Conservation (phyloP, 306 rosid species). For the Prunus salicina region DNA sequence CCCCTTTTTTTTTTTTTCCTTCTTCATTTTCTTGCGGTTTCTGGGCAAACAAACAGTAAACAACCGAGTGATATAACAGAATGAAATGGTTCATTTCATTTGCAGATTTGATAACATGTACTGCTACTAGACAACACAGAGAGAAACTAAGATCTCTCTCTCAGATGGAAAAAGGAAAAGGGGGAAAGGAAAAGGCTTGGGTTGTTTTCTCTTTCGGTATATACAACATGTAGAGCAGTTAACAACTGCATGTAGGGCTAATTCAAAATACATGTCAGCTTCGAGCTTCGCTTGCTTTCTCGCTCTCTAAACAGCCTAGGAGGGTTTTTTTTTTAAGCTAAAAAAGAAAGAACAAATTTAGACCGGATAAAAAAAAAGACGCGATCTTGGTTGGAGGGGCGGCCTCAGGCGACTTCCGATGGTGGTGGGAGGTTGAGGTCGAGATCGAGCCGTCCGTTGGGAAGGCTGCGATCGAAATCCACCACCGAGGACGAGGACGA, state of each 20-base stretch:
- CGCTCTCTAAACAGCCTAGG: background rate
- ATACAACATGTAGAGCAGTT: conserved; percentile 13
- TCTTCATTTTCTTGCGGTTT: background rate
- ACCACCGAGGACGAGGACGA: conserved; percentile 54
- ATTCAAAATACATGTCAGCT: conserved; percentile 16
- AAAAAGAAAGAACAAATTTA: background rate
- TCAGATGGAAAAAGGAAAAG: conserved; percentile 26
- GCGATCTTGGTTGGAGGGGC: conserved; percentile 7
- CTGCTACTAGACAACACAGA: conserved; percentile 37
- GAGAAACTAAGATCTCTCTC: conserved; percentile 29
- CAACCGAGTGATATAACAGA: background rate
- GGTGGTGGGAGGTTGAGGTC: conserved; percentile 74
- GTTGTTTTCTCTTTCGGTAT: background rate
- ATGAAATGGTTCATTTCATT: background rate
- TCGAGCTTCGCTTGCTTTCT: conserved; percentile 2
- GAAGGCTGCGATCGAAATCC: conserved; percentile 33
- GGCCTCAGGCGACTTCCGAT: conserved; percentile 51
- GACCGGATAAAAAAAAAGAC: background rate
- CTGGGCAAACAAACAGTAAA: background rate
- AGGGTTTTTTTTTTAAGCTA: background rate
- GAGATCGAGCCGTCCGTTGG: conserved; percentile 43
- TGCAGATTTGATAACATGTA: background rate
- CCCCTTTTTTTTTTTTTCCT: no score
- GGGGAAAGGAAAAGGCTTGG: background rate
- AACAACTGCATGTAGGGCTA: conserved; percentile 9